Base-by-base conservation (phyloP, 768 basidiomycete species). In the Boletus eberwhitei region DNA sequence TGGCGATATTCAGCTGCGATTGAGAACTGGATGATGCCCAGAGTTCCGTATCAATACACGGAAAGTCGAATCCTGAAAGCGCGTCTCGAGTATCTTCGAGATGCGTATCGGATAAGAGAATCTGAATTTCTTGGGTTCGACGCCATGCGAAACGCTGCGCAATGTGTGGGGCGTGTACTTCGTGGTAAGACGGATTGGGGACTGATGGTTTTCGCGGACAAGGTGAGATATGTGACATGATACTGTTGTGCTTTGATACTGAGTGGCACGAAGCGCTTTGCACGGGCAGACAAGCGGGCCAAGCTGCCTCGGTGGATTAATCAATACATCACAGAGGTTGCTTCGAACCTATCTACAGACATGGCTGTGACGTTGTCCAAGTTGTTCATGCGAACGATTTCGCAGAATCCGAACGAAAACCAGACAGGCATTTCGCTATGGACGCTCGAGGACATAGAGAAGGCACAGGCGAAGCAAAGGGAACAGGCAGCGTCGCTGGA, bases 151-250 rank as follows among this genome's bases (percentile, higher is more conserved):
- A 98, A 97, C 66, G 97, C 97, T 8, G 97, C 97, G 14, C 97
- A 99, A 67, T 99, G 97, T 71, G 96, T 99, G 8, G 97, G 97
- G 24, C 93, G 97, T 60, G 97, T 96, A 26, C 72, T 99, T 70
- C 86, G 97, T 48, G 97, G 97, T 59, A 99, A 99, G 77, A 98
- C 97, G 4, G 97, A 99, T 73, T 99, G 97, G 92, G 97, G 97
- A 34, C 73, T 99, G 64, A 99, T 99, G 97, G 86, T 98, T 12
- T 99, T 99, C 69, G 97, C 97, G 1, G 97, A 99, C 73, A 97
- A 96, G 84, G 97, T 94, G 32, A 43, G 68, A 61, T n/a, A 13
- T 11, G 24, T 47, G 56, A 44, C 22, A 24, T 34, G 8, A 52
- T 19, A 1, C 2, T 8, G 13, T 13, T 24, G 22, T 21, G 14